Evolutionary conservation across 1,284 basidiomycete species (phyloP), one percentile per base, ranked within the genome.

Genomic region (Mycena sp.): DNA sequence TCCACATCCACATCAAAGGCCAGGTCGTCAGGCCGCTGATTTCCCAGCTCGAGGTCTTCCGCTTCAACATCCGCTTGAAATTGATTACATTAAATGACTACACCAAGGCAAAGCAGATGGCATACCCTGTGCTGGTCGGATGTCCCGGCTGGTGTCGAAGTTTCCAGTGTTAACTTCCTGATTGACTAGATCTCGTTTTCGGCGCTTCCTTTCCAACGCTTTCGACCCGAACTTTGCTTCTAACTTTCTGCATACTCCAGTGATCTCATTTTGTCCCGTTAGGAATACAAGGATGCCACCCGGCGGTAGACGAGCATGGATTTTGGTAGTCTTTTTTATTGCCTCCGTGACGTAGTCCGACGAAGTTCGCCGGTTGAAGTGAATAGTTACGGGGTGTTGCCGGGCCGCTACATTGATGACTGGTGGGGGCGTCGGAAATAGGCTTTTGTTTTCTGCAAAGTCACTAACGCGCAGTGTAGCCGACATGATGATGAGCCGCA

Each of bases 221-320:
- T 85, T 88, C 56, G 77, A 75, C 0, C 94, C 90, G 73, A 93
- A 99, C 71, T 84, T 88, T 55, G 87, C 86, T 73, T 96, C 92
- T 57, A 99, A 78, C 73, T 89, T 91, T 65, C 89, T 85, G 72
- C 95, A 97, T 0, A 96, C 95, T 16, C 93, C 87, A 60, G 90
- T 88, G 68, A 99, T 99, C 75, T 99, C 98, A 73, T 98, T 98
- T 77, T 99, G 98, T 63, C 98, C 98, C 2, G 98, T 99, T 85
- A 99, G 90, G 77, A 99, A 99, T 26, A 99, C 90, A 44, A 99
- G 83, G 60, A 99, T 94, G 65, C 98, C 98, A 6, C 98, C 98
- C 2, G 91, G 88, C 10, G 96, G 95, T 46, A 94, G 85, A 0
- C 95, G 93, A 25, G 96, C 85, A 74, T 99, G 98, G 61, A 99